phyloP scores from a whole-genome alignment of 2,329 filamentous ascomycete species.

The Hypoxylon sp. region DNA sequence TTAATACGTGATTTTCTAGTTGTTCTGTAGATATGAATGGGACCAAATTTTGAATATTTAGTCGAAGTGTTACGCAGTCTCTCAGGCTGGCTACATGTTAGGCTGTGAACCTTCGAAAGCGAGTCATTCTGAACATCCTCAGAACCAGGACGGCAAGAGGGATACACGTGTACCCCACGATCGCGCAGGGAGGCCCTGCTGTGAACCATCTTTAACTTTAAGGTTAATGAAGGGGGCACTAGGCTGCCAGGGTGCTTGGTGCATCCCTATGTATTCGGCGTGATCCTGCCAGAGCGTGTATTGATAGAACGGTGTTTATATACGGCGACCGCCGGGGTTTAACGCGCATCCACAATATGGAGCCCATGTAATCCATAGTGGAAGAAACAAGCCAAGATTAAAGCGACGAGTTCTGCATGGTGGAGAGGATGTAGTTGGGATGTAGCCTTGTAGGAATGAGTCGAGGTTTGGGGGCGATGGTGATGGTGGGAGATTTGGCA shows the following conservation, averaged over 20 bases:
- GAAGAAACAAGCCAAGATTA: not conserved
- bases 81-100: constrained; percentile 4
- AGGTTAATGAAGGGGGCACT: constrained; percentile 21
- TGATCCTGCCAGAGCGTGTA: constrained; percentile 1
- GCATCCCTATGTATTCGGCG: not conserved
- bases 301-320: constrained; percentile 16
- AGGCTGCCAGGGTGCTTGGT: not conserved
- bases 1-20: constrained; percentile 1
- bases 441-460: constrained; percentile 14
- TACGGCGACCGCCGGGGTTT: constrained; percentile 23
- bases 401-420: constrained; percentile 12
- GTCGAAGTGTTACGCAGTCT: not conserved
- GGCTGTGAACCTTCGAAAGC: constrained; percentile 18
- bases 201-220: constrained; percentile 17
- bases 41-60: not conserved
- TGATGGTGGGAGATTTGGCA: constrained; percentile 10
- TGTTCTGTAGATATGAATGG: not conserved
- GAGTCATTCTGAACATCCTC: constrained; percentile 1
- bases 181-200: constrained; percentile 7
- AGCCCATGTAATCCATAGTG: constrained; percentile 12
- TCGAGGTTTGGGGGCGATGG: constrained; percentile 1
- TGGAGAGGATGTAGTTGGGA: constrained; percentile 9
- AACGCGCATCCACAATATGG: constrained; percentile 3
- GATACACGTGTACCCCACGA: constrained; percentile 1
- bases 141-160: constrained; percentile 8